Evolutionary conservation across 148 eudicot genomes (phyloP), one percentile per base, ranked within the genome.

Genomic region (Nyssa sinensis): DNA sequence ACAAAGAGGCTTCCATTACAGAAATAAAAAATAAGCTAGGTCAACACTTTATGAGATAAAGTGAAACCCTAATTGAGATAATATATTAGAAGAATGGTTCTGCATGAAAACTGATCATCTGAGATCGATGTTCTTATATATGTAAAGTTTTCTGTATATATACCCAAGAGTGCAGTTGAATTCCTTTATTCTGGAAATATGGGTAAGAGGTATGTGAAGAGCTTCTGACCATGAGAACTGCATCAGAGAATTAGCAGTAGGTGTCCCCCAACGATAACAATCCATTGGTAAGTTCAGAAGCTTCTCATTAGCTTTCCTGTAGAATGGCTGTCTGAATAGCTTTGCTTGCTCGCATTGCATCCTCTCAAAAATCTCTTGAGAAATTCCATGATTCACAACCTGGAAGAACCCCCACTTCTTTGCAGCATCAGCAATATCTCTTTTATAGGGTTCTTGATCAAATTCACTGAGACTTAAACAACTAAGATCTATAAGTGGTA

Each of bases 211-310:
- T 5, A 76, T 63, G 5, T 69, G 79, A 55, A 69, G 62, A 2
- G 79, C 73, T 76, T 76, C 79, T 44, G 74, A 68, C 79, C 79
- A 76, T 0, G 79, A 70, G 14, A 76, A 70, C 24, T 76, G 73
- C 44, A 1, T 62, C 4, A 69, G 65, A 61, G 67, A 69, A 62
- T 59, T 76, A 7, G 79, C 79, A 7, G 67, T n/a, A 0, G 79
- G 79, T 6, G 58, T 76, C 7, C 79, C 79, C 79, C 79, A 76
- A 7, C 62, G 67, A 23, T 76, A 76, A 62, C 44, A 41, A 2
- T 57, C 62, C 7, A n/a, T 21, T 47, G 63, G 32, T 47, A 49
- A 76, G 51, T 31, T 76, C 24, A 23, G 37, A 69, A 30, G 14
- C 17, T 31, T 21, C 12, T 61, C 30, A 32, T 69, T 62, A 5